Percentiles rank a stretch among this genome's conserved stretches.
Conservation (phyloP, 2,329 filamentous ascomycete genomes). For the Aspergillus hiratsukae region DNA sequence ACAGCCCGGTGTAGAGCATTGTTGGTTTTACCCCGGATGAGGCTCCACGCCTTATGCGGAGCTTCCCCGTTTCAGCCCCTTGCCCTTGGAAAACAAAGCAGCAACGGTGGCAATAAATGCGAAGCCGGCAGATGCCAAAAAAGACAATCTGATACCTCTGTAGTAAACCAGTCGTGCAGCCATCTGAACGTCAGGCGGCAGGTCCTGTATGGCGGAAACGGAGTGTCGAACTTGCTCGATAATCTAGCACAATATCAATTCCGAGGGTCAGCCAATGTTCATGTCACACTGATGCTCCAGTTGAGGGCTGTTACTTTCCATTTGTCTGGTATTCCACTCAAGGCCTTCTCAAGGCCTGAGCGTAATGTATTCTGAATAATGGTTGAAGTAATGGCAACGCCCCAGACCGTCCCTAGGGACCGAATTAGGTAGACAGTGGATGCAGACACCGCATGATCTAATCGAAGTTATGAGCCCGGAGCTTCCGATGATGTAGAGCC, state of each 20-base stretch:
- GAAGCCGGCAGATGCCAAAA: slow-evolving; percentile 52
- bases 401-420: slow-evolving; percentile 61
- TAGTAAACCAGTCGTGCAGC: slow-evolving; percentile 58
- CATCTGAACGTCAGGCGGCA: slow-evolving; percentile 55
- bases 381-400: slow-evolving; percentile 58
- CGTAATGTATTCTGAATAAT: slow-evolving; percentile 61
- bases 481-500: neutral
- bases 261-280: slow-evolving; percentile 22
- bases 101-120: slow-evolving; percentile 48
- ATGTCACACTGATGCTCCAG: neutral
- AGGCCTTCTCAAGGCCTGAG: slow-evolving; percentile 49
- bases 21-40: neutral
- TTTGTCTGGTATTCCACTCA: slow-evolving; percentile 55
- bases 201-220: slow-evolving; percentile 50
- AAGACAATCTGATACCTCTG: slow-evolving; percentile 53
- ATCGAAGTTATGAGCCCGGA: neutral
- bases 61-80: slow-evolving; percentile 20
- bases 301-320: slow-evolving; percentile 47
- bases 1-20: neutral
- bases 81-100: slow-evolving; percentile 44
- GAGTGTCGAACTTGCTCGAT: slow-evolving; percentile 61
- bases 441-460: slow-evolving; percentile 60
- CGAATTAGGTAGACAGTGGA: slow-evolving; percentile 62
- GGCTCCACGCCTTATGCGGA: neutral
- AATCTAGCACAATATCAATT: slow-evolving; percentile 40